phyloP scores from a whole-genome alignment of 257 asterid species.

The Primulina huaijiensis region DNA sequence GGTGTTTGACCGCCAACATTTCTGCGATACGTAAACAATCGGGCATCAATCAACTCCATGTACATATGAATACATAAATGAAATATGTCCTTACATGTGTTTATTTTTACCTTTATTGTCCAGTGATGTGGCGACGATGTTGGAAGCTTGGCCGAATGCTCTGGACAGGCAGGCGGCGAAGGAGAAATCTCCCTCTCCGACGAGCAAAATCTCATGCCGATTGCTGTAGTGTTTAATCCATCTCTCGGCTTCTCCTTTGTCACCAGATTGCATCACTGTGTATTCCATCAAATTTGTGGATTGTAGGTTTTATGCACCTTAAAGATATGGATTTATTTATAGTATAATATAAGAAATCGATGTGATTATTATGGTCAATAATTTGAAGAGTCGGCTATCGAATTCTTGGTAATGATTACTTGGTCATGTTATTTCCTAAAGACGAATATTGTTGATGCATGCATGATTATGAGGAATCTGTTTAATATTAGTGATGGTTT shows the following conservation, averaged over 20 bases:
- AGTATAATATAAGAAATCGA: too few species aligned
- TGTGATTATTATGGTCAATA: neutral
- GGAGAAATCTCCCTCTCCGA: conserved; percentile 31
- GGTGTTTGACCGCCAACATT: neutral
- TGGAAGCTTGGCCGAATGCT: conserved; percentile 24
- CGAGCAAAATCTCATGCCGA: conserved; percentile 21
- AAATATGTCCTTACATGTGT: neutral
- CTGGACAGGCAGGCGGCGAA: conserved; percentile 20
- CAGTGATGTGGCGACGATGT: conserved; percentile 24
- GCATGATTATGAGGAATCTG: too few species aligned
- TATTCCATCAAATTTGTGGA: neutral
- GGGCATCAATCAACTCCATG: neutral
- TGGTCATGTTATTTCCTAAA: too few species aligned
- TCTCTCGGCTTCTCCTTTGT: conserved; percentile 1
- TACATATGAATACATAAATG: too few species aligned
- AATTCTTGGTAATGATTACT: too few species aligned
- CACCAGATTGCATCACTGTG: neutral
- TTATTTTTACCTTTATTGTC: conserved; percentile 16
- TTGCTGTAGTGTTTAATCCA: conserved; percentile 26
- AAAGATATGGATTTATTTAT: too few species aligned
- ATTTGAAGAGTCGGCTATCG: too few species aligned
- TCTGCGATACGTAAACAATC: neutral
- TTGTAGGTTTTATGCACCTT: too few species aligned
- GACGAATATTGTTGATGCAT: too few species aligned
- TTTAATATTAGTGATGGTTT: too few species aligned